A percentile compares a stretch with the other conserved stretches of the same genome.
These are phyloP conservation scores for Aureobasidium sp. DNA, from an alignment of 2,329 filamentous ascomycete genomes.

Conservation along the genomic window DNA sequence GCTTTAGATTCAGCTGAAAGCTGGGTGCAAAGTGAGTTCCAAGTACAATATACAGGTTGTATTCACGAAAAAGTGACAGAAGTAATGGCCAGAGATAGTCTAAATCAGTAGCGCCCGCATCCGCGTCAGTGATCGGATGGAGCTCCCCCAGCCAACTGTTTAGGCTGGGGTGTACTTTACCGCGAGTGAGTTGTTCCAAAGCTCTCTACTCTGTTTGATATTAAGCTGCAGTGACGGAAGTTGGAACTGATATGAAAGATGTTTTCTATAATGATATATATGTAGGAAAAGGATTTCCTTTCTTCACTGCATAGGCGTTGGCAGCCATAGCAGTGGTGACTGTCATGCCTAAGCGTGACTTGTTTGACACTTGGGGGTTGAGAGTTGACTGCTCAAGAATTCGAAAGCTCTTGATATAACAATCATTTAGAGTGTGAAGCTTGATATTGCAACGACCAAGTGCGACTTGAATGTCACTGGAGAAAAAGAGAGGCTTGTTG, in stretches of 20 bases:
- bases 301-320: background rate
- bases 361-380: background rate
- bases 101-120: constrained; percentile 8
- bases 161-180: constrained; percentile 2
- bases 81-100: background rate
- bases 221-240: background rate
- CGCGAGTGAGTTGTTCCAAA: background rate
- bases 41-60: background rate
- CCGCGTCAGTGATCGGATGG: constrained; percentile 11
- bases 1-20: background rate
- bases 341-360: background rate
- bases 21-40: background rate
- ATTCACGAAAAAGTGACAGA: background rate
- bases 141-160: constrained; percentile 11
- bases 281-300: background rate
- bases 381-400: background rate
- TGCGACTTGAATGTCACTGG: background rate
- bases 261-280: background rate
- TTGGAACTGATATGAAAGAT: background rate
- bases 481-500: background rate
- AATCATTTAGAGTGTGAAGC: background rate
- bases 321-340: background rate
- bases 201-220: background rate
- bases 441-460: background rate
- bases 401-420: background rate